Percentiles rank a stretch among this genome's conserved stretches.
phyloP scores from a whole-genome alignment of 1,139 yeast genomes.

The Geotrichum aggregatum region DNA sequence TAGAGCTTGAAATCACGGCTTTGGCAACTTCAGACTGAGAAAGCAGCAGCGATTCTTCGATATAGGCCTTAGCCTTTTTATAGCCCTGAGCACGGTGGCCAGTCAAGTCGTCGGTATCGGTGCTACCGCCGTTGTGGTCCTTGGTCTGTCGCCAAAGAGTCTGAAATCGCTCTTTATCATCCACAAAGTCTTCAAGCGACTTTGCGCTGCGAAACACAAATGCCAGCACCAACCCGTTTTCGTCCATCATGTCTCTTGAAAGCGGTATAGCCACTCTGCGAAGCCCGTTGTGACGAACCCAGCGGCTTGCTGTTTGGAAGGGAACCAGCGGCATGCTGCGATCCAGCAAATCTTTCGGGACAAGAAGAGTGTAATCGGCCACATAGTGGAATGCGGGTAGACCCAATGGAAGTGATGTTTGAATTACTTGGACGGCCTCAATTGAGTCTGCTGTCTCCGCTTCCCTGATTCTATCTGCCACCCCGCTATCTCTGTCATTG shows the following conservation, averaged over 20 bases:
- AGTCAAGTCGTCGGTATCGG: no score
- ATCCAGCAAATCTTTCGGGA: constrained; percentile 23
- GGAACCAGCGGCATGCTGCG: constrained; percentile 13
- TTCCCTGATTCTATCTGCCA: not conserved
- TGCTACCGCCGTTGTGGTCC: not conserved
- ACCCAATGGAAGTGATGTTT: constrained; percentile 30
- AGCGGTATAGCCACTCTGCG: constrained; percentile 25
- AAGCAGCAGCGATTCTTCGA: constrained; percentile 24
- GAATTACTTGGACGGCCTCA: constrained; percentile 22
- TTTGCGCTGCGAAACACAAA: constrained; percentile 27
- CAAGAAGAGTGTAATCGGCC: constrained; percentile 26
- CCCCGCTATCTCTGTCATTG: no score
- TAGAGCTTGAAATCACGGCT: constrained; percentile 28
- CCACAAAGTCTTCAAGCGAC: constrained; percentile 17
- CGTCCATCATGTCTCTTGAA: constrained; percentile 22
- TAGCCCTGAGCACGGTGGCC: constrained; percentile 7
- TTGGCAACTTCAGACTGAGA: constrained; percentile 28
- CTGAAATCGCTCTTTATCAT: constrained; percentile 6
- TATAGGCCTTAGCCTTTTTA: constrained; percentile 21
- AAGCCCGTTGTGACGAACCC: constrained; percentile 25
- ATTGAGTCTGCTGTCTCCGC: constrained; percentile 3
- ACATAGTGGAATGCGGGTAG: constrained; percentile 29
- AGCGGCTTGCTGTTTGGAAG: constrained; percentile 23
- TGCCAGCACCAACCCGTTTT: constrained; percentile 24
- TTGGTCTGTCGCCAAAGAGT: constrained; percentile 3